Conservation (phyloP, 2,329 filamentous ascomycete species). For the Rhynchosporium agropyri region DNA sequence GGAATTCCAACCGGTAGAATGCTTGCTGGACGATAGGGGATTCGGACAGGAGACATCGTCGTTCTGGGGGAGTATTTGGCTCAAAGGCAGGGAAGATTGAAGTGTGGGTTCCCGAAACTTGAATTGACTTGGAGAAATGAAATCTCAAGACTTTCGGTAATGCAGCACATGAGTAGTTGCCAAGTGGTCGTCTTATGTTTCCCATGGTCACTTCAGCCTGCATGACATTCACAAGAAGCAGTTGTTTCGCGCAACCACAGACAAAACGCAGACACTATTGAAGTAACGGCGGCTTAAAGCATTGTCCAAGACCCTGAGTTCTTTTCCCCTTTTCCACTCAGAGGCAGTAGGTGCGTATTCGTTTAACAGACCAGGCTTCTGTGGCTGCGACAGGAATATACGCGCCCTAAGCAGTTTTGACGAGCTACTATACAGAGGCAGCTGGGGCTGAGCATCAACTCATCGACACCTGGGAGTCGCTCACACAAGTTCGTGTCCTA, state of each 20-base stretch:
- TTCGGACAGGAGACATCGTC: slow-evolving; percentile 28
- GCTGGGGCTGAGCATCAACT: neutral
- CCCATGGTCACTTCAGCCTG: slow-evolving; percentile 3
- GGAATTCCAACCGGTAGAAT: slow-evolving; percentile 32
- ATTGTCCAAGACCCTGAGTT: slow-evolving; percentile 6
- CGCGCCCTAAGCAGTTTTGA: slow-evolving; percentile 1
- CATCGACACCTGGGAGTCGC: slow-evolving; percentile 9
- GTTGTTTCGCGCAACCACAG: slow-evolving; percentile 10
- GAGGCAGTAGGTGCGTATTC: slow-evolving; percentile 11
- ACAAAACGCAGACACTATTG: slow-evolving; percentile 4
- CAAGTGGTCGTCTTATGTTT: slow-evolving; percentile 15
- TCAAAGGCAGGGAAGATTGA: neutral
- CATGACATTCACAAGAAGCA: slow-evolving; percentile 15
- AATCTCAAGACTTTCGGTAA: neutral
- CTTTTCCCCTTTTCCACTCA: slow-evolving; percentile 7
- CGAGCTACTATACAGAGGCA: slow-evolving; percentile 11
- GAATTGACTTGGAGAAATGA: neutral
- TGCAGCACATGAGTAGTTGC: neutral
- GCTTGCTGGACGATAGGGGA: slow-evolving; percentile 32
- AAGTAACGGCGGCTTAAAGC: slow-evolving; percentile 18
- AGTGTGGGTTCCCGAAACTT: slow-evolving; percentile 1
- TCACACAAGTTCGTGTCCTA: slow-evolving; percentile 11
- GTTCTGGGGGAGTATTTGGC: slow-evolving; percentile 8
- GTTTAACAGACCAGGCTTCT: slow-evolving; percentile 1
- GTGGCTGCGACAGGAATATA: slow-evolving; percentile 16